A percentile compares a stretch with the other conserved stretches of the same genome.
These are phyloP conservation scores for Periconia macrospinosa DNA, from an alignment of 2,329 filamentous ascomycete species.

Conservation along the genomic window DNA sequence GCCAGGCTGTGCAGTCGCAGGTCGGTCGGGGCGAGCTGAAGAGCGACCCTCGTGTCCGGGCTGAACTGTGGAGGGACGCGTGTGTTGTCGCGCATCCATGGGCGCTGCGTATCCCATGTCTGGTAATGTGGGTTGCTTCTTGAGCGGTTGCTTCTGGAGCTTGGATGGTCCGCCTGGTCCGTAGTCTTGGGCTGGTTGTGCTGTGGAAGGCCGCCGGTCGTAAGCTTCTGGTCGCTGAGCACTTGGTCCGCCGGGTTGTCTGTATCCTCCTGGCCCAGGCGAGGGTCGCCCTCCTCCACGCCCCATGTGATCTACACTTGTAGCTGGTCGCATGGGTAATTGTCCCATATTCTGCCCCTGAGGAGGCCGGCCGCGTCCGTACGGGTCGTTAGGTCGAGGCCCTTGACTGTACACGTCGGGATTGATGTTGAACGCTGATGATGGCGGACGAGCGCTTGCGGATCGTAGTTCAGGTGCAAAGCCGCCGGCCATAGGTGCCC, in stretches of 20 bases:
- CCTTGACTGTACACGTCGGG: conserved; percentile 43
- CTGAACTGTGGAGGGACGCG: conserved; percentile 36
- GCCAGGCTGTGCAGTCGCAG: conserved; percentile 24
- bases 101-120: conserved; percentile 44
- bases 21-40: conserved; percentile 25
- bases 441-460: conserved; percentile 50
- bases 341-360: conserved; percentile 30
- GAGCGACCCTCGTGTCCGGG: conserved; percentile 37
- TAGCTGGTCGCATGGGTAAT: conserved; percentile 40
- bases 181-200: conserved; percentile 43
- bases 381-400: conserved; percentile 24
- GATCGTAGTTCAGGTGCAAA: conserved; percentile 54
- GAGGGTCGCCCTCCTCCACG: conserved; percentile 35
- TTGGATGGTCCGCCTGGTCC: conserved; percentile 49
- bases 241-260: conserved; percentile 43
- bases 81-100: conserved; percentile 38
- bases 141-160: conserved; percentile 43
- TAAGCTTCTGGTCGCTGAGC: conserved; percentile 38
- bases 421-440: conserved; percentile 56
- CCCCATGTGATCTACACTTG: conserved; percentile 40
- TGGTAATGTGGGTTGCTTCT: conserved; percentile 36
- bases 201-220: conserved; percentile 43
- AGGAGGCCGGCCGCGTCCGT: conserved; percentile 33
- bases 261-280: conserved; percentile 37
- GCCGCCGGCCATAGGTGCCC: conserved; percentile 39